Evolutionary conservation across 768 basidiomycete species (phyloP), one percentile per base, ranked within the genome.

Genomic region (Macrolepiota dolichaula): DNA sequence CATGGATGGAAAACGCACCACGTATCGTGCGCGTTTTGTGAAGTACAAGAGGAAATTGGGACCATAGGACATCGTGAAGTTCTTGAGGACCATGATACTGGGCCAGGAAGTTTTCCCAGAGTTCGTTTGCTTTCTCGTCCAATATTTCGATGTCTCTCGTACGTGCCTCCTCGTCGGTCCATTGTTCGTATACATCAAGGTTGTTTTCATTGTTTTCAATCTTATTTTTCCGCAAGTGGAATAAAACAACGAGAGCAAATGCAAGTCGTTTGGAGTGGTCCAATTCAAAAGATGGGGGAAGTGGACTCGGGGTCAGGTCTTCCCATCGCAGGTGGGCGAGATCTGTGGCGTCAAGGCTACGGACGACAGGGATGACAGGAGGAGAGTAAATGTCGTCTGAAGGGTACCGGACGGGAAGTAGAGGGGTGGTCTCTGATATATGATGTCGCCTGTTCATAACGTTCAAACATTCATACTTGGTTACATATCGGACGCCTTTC

Each of bases 31-130:
- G 55, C 3, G 49, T 3, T 7, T 64, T 65, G 22, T 63, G 67
- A 13, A 74, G 69, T 50, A 74, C 69, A 27, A 74, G 58, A 2
- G 73, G 73, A 60, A 83, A 84, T 10, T 68, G 59, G 4, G 73
- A 71, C 85, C 85, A 86, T 27, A 87, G 67, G 13, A 79, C 72
- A 4, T 74, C 73, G 53, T 83, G 75, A 17, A 86, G 72, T 56
- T 85, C 79, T 24, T 65, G 67, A 9, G 73, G 63, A 24, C 69
- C 73, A 17, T 77, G 76, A 55, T 76, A 74, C 19, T 73, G 75
- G 15, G 69, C 63, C 10, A 85, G 70, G 65, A 81, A 85, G 15
- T 67, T 59, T 4, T 67, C 64, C 83, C 83, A 85, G 1, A 78
- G 57, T 7, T 66, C 65, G 3, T 65, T 44, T 19, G 80, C 66